A percentile compares a stretch with the other conserved stretches of the same genome.
phyloP scores from a whole-genome alignment of 345 rosid genomes.

The Sapria himalayana region DNA sequence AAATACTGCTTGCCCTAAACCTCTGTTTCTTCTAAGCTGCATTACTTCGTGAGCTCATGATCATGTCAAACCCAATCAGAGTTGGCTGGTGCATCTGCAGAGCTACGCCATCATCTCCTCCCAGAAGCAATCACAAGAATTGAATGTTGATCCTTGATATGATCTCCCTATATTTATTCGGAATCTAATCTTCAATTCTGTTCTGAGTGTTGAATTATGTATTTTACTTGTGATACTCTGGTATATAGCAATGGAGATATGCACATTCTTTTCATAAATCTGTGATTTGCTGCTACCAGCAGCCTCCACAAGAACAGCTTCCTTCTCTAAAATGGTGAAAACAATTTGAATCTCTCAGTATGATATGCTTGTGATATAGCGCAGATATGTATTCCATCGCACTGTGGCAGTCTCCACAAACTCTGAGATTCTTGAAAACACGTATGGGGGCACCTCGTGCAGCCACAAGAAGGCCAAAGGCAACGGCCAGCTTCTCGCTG shows the following conservation, averaged over 20 bases:
- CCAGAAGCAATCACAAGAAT: no score
- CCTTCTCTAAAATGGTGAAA: conserved; percentile 80
- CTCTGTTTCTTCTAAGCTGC: not conserved
- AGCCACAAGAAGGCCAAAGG: conserved; percentile 46
- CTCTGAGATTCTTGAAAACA: conserved; percentile 69
- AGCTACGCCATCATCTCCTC: conserved; percentile 55
- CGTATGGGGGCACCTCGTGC: conserved; percentile 49
- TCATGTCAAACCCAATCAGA: conserved; percentile 28
- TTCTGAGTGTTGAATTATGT: no score
- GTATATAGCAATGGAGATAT: no score
- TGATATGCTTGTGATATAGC: conserved; percentile 35
- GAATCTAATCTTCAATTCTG: no score
- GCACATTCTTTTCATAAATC: no score
- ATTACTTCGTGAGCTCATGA: not conserved
- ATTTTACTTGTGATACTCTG: no score
- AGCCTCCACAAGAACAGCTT: conserved; percentile 79
- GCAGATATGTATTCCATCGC: conserved; percentile 64
- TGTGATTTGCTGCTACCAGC: conserved; percentile 60
- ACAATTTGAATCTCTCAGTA: conserved; percentile 75
- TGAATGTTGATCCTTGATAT: no score
- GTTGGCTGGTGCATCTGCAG: conserved; percentile 60
- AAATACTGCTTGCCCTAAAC: not conserved
- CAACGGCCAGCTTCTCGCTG: conserved; percentile 78
- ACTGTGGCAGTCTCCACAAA: conserved; percentile 81
- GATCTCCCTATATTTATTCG: no score